Evolutionary conservation across 768 basidiomycete species (phyloP).

Genomic region (Pleurotus djamor): DNA sequence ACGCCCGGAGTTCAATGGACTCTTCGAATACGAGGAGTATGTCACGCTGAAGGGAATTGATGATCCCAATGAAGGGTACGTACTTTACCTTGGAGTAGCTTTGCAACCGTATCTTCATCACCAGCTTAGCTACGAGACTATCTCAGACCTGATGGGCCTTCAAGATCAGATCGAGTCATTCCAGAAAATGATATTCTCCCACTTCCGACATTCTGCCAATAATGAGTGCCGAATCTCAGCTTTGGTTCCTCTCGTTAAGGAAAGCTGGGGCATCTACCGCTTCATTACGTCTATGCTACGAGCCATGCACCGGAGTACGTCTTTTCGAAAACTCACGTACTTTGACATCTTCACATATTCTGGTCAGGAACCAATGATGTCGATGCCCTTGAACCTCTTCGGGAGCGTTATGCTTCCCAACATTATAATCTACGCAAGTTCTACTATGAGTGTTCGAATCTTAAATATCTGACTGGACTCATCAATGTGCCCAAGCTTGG

Average conservation of each 20-base stretch:
- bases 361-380: constrained; percentile 78
- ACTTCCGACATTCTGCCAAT: constrained; percentile 87
- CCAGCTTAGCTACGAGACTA: constrained; percentile 85
- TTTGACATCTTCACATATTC: too few species aligned
- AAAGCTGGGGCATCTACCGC: constrained; percentile 98
- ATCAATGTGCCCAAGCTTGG: constrained; percentile 99
- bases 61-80: constrained; percentile 98
- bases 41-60: constrained; percentile 96
- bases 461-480: constrained; percentile 95
- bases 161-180: constrained; percentile 99
- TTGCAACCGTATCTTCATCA: neutral
- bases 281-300: constrained; percentile 99
- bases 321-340: constrained; percentile 2
- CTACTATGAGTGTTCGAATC: constrained; percentile 99
- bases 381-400: constrained; percentile 87
- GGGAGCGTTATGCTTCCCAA: constrained; percentile 85
- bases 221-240: constrained; percentile 98
- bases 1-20: constrained; percentile 95
- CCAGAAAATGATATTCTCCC: constrained; percentile 95
- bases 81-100: constrained; percentile 4
- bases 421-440: constrained; percentile 94
- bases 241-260: constrained; percentile 95
- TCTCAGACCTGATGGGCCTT: constrained; percentile 93
- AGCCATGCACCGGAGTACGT: constrained; percentile 87
- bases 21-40: constrained; percentile 99